Percentiles rank a stretch among this genome's conserved stretches.
These are phyloP conservation scores for Pyrenula aspistea DNA, from an alignment of 495 filamentous ascomycete genomes.

Conservation along the genomic window DNA sequence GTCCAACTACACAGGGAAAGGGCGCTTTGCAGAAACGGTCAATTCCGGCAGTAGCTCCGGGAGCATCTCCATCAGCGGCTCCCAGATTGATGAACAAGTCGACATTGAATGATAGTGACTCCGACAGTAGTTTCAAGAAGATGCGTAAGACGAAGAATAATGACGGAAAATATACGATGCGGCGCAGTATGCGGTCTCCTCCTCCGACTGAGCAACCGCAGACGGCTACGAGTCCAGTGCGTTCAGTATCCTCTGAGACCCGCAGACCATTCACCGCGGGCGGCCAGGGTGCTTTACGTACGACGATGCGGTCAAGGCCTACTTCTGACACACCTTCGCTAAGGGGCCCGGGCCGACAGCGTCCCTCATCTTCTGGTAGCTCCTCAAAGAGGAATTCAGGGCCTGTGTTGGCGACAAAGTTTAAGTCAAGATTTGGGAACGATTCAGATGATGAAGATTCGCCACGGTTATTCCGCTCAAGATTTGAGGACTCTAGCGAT, in stretches of 20 bases:
- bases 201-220: conserved; percentile 11
- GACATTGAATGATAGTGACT: conserved; percentile 52
- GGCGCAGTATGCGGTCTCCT: conserved; percentile 38
- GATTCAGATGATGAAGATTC: conserved; percentile 63
- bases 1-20: conserved; percentile 8
- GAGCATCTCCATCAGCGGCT: conserved; percentile 6
- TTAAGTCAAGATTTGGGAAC: conserved; percentile 42
- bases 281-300: conserved; percentile 27
- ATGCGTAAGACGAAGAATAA: conserved; percentile 21
- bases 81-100: conserved; percentile 23
- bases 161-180: conserved; percentile 35
- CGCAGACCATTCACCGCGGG: conserved; percentile 21
- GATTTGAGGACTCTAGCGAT: conserved; percentile 76
- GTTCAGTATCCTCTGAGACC: conserved; percentile 18
- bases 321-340: conserved; percentile 6
- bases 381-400: conserved; percentile 31
- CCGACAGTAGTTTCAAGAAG: conserved; percentile 50
- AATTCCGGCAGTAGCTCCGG: conserved; percentile 3
- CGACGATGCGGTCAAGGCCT: conserved; percentile 32
- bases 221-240: conserved; percentile 15
- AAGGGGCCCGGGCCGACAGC: conserved; percentile 19
- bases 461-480: conserved; percentile 42
- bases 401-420: conserved; percentile 5
- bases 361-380: conserved; percentile 32
- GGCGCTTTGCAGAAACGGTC: conserved; percentile 22